Evolutionary conservation across 2,329 filamentous ascomycete species (phyloP).

Genomic region (Diaporthe longicolla): DNA sequence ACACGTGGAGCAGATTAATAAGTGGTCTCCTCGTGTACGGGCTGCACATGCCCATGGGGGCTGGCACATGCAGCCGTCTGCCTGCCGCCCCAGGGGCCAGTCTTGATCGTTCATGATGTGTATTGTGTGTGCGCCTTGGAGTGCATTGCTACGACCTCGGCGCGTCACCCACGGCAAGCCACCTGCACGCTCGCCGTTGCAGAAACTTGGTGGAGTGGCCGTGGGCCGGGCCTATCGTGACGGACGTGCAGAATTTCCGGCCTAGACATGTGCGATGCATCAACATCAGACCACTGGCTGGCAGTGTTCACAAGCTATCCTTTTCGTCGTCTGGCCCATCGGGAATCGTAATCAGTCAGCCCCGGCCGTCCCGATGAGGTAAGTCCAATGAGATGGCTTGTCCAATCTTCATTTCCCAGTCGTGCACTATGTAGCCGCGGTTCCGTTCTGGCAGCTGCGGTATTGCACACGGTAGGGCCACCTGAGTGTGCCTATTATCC

Average conservation of each 20-base stretch:
- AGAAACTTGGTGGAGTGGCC: not conserved
- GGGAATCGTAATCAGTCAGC: no score
- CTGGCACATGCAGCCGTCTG: not conserved
- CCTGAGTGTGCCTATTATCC: no score
- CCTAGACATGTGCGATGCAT: no score
- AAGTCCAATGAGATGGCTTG: no score
- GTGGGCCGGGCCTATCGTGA: constrained; percentile 10
- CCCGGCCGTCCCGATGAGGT: not conserved
- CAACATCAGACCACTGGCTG: not conserved
- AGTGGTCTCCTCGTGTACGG: not conserved
- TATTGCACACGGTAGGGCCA: no score
- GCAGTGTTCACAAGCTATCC: not conserved
- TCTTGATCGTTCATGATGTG: not conserved
- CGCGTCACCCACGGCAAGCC: not conserved
- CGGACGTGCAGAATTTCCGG: not conserved
- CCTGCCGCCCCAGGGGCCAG: no score
- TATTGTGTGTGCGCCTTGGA: not conserved
- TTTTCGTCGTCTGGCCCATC: not conserved
- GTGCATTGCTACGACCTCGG: not conserved
- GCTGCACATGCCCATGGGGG: not conserved
- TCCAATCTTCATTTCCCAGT: no score
- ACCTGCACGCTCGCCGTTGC: no score
- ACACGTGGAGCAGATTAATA: not conserved
- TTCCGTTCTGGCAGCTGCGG: no score
- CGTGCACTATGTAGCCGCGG: no score